Evolutionary conservation across 495 filamentous ascomycete genomes (phyloP), one percentile per base, ranked within the genome.

Genomic region (Opeltia flavorubescens): DNA sequence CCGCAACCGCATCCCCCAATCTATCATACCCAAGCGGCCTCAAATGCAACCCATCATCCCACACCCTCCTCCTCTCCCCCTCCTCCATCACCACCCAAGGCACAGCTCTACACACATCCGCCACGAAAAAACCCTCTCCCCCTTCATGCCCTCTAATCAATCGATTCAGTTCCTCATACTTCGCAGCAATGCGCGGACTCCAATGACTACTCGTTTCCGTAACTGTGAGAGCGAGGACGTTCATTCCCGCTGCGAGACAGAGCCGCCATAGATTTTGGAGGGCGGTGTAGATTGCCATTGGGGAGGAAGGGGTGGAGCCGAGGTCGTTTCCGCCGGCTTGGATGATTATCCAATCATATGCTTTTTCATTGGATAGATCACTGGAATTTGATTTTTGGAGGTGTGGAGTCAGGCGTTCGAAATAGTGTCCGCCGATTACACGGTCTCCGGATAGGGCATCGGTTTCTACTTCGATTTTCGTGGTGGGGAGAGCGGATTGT

Each of bases 31-130:
- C 79, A 24, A 55, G 60, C 2, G 67, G 56, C 8, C 68, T 77
- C 38, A 81, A 65, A 60, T 83, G 79, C 17, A 81, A 46, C 9
- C 68, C 70, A 63, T 83, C 79, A 51, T 77, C 70, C 70, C 76
- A 80, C 42, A 76, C 68, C 30, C 57, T 55, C 47, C 72, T 69
- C 6, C 60, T 42, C 8, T 6, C 13, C 13, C 61, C 50, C 5
- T 8, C 5, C 2, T 57, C 44, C 57, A 79, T 64, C 13, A 45
- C 43, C 39, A 67, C 68, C 52, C 72, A 80, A 0, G 72, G 71
- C 0, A 81, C 55, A 13, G 59, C 61, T 0, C 49, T 55, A 43
- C 64, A 54, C 18, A 83, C 58, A 51, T 83, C 77, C 54, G 72
- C 41, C 12, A 65, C 71, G 51, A 55, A 76, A 69, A 66, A 70